Conservation (phyloP, 306 rosid species). For the Gastrolobium villosum region DNA sequence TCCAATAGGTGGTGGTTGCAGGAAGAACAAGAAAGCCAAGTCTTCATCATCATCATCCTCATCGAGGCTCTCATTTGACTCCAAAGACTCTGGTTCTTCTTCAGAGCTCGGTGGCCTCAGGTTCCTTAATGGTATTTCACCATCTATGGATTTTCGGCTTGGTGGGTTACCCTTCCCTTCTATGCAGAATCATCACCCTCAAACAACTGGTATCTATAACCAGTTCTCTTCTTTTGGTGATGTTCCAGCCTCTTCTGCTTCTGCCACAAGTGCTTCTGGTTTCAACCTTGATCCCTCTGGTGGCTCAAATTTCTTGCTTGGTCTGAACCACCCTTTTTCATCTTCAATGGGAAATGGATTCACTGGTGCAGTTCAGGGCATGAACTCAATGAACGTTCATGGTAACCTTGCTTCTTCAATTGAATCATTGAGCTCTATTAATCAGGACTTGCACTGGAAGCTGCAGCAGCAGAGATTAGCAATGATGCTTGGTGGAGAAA, state of each 20-base stretch:
- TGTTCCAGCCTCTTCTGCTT: constrained; percentile 15
- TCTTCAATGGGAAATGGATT: constrained; percentile 36
- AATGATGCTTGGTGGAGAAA: constrained; percentile 58
- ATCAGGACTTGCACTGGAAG: constrained; percentile 88
- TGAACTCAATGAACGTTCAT: constrained; percentile 55
- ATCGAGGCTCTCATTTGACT: constrained; percentile 53
- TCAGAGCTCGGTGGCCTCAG: constrained; percentile 60
- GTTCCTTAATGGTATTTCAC: constrained; percentile 62
- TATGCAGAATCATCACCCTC: constrained; percentile 34
- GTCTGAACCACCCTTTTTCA: constrained; percentile 52
- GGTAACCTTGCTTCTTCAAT: constrained; percentile 71
- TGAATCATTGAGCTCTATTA: constrained; percentile 75
- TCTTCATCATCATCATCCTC: constrained; percentile 45
- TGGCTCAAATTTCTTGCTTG: constrained; percentile 47
- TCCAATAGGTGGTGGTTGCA: constrained; percentile 87
- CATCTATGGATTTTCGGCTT: constrained; percentile 68
- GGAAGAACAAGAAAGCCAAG: constrained; percentile 73
- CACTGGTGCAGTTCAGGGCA: constrained; percentile 45
- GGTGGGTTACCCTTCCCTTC: constrained; percentile 54
- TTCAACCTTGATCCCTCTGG: constrained; percentile 46
- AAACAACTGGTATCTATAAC: constrained; percentile 39
- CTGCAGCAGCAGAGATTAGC: constrained; percentile 78
- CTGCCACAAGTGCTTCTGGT: constrained; percentile 34
- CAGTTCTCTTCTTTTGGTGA: constrained; percentile 58
- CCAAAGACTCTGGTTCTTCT: constrained; percentile 54